These are phyloP conservation scores for Poterioochromonas sp. DNA, from an alignment of 352 stramenopile genomes.

Conservation along the genomic window DNA sequence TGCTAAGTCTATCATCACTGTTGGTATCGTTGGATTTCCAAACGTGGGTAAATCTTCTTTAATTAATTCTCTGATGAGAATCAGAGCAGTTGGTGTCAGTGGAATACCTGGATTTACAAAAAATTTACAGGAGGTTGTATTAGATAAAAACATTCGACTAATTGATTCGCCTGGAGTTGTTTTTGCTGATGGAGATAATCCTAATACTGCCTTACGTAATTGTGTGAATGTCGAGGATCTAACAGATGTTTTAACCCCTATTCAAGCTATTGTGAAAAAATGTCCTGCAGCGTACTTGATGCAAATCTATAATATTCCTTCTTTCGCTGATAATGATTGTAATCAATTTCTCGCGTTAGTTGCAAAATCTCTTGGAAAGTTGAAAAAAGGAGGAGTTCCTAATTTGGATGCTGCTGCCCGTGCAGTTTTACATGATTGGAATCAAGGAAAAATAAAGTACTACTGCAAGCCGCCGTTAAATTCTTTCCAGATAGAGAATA, in stretches of 20 bases:
- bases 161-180: constrained; percentile 95
- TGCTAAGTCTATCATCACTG: constrained; percentile 60
- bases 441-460: constrained; percentile 74
- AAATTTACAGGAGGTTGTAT: constrained; percentile 89
- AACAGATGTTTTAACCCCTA: constrained; percentile 79
- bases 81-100: constrained; percentile 82
- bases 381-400: constrained; percentile 89
- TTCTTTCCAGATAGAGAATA: constrained; percentile 1
- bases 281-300: constrained; percentile 80
- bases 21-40: constrained; percentile 96
- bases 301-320: constrained; percentile 82
- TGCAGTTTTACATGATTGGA: constrained; percentile 80
- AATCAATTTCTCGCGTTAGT: constrained; percentile 89
- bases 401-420: constrained; percentile 82
- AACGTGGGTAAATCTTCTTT: constrained; percentile 88
- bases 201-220: constrained; percentile 78
- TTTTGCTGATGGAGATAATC: constrained; percentile 80
- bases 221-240: constrained; percentile 91
- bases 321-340: constrained; percentile 84
- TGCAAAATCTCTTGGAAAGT: constrained; percentile 75
- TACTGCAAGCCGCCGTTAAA: constrained; percentile 71
- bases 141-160: constrained; percentile 93
- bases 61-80: constrained; percentile 87
- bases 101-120: constrained; percentile 91
- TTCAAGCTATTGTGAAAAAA: constrained; percentile 80